These are phyloP conservation scores for Solanum medicagineum DNA, from an alignment of 257 asterid genomes.

Conservation along the genomic window DNA sequence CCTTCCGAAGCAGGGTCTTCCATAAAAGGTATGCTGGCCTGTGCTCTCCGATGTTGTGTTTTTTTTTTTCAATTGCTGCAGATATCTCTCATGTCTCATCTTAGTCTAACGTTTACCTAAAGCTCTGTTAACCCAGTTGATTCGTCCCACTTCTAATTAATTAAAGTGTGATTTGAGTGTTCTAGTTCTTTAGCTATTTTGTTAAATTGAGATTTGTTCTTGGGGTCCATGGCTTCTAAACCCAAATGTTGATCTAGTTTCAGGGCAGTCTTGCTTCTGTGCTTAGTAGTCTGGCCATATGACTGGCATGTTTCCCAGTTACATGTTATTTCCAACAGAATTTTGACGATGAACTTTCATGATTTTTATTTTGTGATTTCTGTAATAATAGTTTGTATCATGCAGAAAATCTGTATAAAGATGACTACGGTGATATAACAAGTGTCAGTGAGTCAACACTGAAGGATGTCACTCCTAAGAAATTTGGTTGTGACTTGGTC, in stretches of 20 bases:
- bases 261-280: not conserved
- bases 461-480: slow-evolving; percentile 34
- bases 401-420: slow-evolving; percentile 63
- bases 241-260: not conserved
- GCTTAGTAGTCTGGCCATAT: not conserved
- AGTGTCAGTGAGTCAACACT: slow-evolving; percentile 42
- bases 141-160: not conserved
- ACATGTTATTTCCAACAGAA: not conserved
- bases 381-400: slow-evolving; percentile 5
- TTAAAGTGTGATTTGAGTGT: not conserved
- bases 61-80: not conserved
- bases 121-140: not conserved
- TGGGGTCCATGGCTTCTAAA: not conserved
- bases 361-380: not conserved
- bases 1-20: slow-evolving; percentile 93
- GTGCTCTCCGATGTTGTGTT: slow-evolving; percentile 6
- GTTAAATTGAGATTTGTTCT: not conserved
- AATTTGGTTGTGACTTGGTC: slow-evolving; percentile 24
- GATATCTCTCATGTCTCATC: not conserved
- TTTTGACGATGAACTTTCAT: not conserved
- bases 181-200: not conserved
- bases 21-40: slow-evolving; percentile 41
- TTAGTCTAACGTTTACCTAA: not conserved
- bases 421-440: slow-evolving; percentile 54
- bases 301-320: not conserved